Evolutionary conservation across 441 rosid genomes (phyloP).

Genomic region (Breynia disticha): DNA sequence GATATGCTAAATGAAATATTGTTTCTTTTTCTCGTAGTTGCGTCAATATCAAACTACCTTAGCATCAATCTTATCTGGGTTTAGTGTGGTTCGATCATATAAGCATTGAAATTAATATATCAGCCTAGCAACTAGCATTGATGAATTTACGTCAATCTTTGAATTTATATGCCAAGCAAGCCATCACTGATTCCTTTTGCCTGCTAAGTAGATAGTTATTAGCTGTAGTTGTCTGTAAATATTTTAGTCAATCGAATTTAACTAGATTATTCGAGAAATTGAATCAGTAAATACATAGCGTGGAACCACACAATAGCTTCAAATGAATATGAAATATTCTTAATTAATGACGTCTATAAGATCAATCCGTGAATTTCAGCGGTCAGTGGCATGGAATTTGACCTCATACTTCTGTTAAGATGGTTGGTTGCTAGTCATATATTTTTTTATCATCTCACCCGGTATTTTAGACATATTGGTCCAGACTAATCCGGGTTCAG

Average conservation of each 20-base stretch:
- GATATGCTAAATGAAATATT: neutral
- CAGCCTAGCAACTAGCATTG: neutral
- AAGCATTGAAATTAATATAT: neutral
- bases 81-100: neutral
- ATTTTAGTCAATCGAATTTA: neutral
- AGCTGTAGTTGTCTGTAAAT: neutral
- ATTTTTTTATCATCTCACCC: too few species aligned
- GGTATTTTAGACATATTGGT: too few species aligned
- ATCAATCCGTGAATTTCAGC: too few species aligned
- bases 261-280: neutral
- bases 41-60: neutral
- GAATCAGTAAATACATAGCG: neutral
- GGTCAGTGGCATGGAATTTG: too few species aligned
- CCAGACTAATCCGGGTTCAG: too few species aligned
- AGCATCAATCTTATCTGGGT: too few species aligned
- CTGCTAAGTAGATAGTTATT: slow-evolving; percentile 1
- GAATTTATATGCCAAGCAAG: neutral
- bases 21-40: neutral
- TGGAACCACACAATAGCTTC: too few species aligned
- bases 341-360: too few species aligned
- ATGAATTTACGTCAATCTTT: neutral
- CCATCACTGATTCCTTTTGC: slow-evolving; percentile 13
- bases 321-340: too few species aligned
- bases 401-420: too few species aligned
- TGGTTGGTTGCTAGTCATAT: too few species aligned